A percentile compares a stretch with the other conserved stretches of the same genome.
Evolutionary conservation across 108 stramenopile genomes (phyloP).

Genomic region (Skeletonema tropicum): DNA sequence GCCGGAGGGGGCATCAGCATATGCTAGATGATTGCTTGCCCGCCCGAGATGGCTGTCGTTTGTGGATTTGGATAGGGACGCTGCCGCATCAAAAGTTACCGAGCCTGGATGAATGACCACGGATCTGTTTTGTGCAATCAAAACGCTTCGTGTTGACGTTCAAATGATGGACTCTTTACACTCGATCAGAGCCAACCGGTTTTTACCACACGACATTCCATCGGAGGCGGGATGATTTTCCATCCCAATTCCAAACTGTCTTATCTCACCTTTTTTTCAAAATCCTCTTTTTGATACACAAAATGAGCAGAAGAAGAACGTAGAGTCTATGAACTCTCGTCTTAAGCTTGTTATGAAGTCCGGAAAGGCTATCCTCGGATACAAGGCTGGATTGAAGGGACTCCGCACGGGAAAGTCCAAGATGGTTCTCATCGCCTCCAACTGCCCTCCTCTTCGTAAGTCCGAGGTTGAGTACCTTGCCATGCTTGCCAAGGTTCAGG

Average conservation of each 20-base stretch:
- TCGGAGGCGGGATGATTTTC: conserved; percentile 3
- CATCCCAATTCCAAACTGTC: conserved; percentile 2
- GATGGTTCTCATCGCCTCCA: conserved; percentile 95
- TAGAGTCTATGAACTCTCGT: conserved; percentile 98
- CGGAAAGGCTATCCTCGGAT: conserved; percentile 96
- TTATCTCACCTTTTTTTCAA: background rate
- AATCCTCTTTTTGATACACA: conserved; percentile 1
- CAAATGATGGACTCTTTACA: background rate
- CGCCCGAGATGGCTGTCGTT: conserved; percentile 92
- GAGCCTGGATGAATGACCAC: background rate
- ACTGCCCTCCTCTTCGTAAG: conserved; percentile 97
- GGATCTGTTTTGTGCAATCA: background rate
- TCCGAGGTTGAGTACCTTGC: conserved; percentile 99
- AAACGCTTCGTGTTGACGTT: background rate
- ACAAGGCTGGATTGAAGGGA: conserved; percentile 94
- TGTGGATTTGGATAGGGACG: background rate
- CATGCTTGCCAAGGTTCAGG: conserved; percentile 96
- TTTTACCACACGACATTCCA: conserved; percentile 1
- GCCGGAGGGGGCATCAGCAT: conserved; percentile 86
- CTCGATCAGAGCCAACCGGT: background rate
- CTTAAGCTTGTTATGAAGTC: conserved; percentile 99
- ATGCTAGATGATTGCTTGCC: conserved; percentile 44
- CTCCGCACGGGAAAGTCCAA: conserved; percentile 95
- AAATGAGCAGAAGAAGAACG: conserved; percentile 75
- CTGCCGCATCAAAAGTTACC: background rate